Evolutionary conservation across 441 rosid species (phyloP), one percentile per base, ranked within the genome.

Genomic region (Gossypium lobatum): DNA sequence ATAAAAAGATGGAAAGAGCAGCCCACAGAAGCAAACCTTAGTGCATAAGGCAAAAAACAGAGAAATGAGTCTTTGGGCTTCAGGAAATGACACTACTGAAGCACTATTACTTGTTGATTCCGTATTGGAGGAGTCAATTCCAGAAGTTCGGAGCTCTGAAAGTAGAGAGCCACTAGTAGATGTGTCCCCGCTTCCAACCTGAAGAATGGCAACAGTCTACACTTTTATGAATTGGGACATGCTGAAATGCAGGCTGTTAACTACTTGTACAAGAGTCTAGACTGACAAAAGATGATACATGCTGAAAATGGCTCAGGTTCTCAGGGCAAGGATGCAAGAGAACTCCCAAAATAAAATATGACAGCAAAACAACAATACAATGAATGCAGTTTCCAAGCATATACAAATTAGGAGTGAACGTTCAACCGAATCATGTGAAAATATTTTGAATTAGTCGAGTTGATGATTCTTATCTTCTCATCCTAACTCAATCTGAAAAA

Each of bases 31-130:
- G 48, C 11, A 73, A 65, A 96, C 98, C 98, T 96, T 95, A 74
- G 90, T 92, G 80, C 98, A 96, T 67, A 96, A 86, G 76, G 98
- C 98, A 75, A 92, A 96, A 87, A 85, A 96, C 79, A 96, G 83
- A 79, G 99, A 96, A 76, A 86, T 80, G n/a, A 83, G 86, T 67
- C 93, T 88, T 78, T 94, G 99, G 76, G 93, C 95, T 83, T 94
- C 99, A 74, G 94, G 70, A 77, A 85, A 64, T 72, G 96, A 85
- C 75, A 91, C 61, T 73, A 79, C 80, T 68, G 95, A 83, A 79
- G 77, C 80, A 75, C 76, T 73, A 48, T 87, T 85, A 66, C 78
- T 84, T 70, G 75, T 76, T 63, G 78, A 68, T 75, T 81, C 93
- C 73, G 83, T 72, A 83, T 63, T 85, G 60, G 55, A 65, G 54